phyloP scores from a whole-genome alignment of 495 filamentous ascomycete genomes.

The Aspergillus homomorphus region DNA sequence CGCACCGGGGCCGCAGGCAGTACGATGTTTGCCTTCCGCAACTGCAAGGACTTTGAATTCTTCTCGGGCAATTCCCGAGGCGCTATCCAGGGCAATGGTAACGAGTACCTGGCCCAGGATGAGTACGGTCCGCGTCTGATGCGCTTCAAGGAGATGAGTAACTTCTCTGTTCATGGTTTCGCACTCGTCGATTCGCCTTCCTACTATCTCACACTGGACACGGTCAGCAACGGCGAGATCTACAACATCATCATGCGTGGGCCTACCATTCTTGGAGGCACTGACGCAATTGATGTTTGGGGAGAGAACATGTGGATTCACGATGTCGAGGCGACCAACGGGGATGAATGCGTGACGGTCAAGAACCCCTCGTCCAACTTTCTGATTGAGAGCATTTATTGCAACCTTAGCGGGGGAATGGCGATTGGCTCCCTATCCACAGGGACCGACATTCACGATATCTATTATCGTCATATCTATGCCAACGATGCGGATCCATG shows the following conservation, averaged over 20 bases:
- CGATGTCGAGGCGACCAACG: constrained; percentile 48
- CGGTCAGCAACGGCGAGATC: constrained; percentile 38
- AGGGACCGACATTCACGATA: constrained; percentile 34
- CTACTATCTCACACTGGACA: constrained; percentile 44
- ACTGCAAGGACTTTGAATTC: constrained; percentile 46
- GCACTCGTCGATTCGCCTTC: constrained; percentile 42
- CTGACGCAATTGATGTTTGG: constrained; percentile 45
- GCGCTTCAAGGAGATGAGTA: constrained; percentile 30
- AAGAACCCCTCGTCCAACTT: constrained; percentile 42
- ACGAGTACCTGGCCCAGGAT: constrained; percentile 25
- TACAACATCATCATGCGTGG: constrained; percentile 48
- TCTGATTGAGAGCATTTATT: constrained; percentile 50
- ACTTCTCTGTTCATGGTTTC: constrained; percentile 46
- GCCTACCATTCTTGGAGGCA: constrained; percentile 34
- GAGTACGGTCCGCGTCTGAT: constrained; percentile 25
- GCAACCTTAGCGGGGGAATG: constrained; percentile 50
- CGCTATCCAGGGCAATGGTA: constrained; percentile 46
- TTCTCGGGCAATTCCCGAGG: constrained; percentile 38
- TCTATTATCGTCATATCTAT: constrained; percentile 43
- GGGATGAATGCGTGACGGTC: constrained; percentile 48
- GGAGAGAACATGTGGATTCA: constrained; percentile 45
- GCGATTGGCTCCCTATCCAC: constrained; percentile 43
- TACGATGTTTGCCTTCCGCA: constrained; percentile 42
- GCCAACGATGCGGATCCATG: constrained; percentile 52
- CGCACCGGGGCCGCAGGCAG: constrained; percentile 36